These are phyloP conservation scores for Mentha longifolia DNA, from an alignment of 257 asterid genomes.

Conservation along the genomic window DNA sequence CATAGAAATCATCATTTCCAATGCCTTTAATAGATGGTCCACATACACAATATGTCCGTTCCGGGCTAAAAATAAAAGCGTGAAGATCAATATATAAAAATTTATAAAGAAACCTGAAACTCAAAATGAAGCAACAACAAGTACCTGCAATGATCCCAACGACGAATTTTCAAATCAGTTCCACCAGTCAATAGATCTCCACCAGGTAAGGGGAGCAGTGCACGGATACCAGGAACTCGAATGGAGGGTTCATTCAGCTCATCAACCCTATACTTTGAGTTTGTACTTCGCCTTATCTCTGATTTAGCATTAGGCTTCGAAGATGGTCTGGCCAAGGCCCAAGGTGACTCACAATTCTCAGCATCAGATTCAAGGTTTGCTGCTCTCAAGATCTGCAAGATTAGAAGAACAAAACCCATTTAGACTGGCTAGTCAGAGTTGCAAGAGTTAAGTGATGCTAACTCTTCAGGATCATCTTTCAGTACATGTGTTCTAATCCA, in stretches of 20 bases:
- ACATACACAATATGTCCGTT: slow-evolving; percentile 83
- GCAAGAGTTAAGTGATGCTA: neutral
- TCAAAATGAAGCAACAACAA: slow-evolving; percentile 27
- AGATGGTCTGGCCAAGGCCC: slow-evolving; percentile 78
- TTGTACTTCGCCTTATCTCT: slow-evolving; percentile 61
- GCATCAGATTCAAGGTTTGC: slow-evolving; percentile 71
- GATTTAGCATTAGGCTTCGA: slow-evolving; percentile 64
- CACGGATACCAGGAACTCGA: slow-evolving; percentile 92
- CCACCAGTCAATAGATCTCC: slow-evolving; percentile 98
- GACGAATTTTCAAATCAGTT: slow-evolving; percentile 92
- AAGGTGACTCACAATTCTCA: slow-evolving; percentile 69
- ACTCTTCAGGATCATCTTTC: slow-evolving; percentile 18
- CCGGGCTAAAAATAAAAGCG: slow-evolving; percentile 70
- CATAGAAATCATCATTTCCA: slow-evolving; percentile 82
- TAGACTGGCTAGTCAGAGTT: slow-evolving; percentile 21
- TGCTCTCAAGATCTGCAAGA: slow-evolving; percentile 73
- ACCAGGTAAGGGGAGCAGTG: slow-evolving; percentile 98
- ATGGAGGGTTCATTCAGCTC: slow-evolving; percentile 82
- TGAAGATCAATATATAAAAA: slow-evolving; percentile 31
- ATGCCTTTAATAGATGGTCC: slow-evolving; percentile 92
- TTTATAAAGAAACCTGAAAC: slow-evolving; percentile 5
- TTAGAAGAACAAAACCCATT: slow-evolving; percentile 21
- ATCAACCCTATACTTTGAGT: slow-evolving; percentile 76
- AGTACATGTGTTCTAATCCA: slow-evolving; percentile 3
- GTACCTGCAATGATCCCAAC: slow-evolving; percentile 98